Conservation (phyloP, 495 filamentous ascomycete species). For the Astrothelium macrocarpum region DNA sequence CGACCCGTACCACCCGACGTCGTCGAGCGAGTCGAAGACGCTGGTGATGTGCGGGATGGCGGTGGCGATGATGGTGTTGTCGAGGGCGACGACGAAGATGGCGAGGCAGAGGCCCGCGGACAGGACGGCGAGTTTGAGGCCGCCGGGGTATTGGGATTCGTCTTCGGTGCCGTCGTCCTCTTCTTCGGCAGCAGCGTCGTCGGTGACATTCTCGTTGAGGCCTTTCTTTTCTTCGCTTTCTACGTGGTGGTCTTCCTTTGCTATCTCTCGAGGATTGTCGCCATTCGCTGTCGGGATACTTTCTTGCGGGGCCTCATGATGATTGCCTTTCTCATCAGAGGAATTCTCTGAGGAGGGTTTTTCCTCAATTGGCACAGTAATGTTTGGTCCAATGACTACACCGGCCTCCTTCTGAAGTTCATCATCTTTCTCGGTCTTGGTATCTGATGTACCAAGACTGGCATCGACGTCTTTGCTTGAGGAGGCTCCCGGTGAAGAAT, state of each 20-base stretch:
- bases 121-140: slow-evolving; percentile 11
- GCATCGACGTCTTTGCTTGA: background rate
- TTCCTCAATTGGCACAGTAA: background rate
- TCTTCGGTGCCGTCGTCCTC: slow-evolving; percentile 7
- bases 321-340: background rate
- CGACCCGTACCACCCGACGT: slow-evolving; percentile 35
- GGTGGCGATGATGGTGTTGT: slow-evolving; percentile 31
- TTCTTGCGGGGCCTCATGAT: too few species aligned
- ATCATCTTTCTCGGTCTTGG: background rate
- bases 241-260: background rate
- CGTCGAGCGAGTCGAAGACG: slow-evolving; percentile 29
- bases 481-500: background rate
- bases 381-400: slow-evolving; percentile 2
- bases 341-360: too few species aligned
- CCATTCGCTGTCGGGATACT: too few species aligned
- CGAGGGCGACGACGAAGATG: slow-evolving; percentile 30
- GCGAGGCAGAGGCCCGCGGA: slow-evolving; percentile 15
- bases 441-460: background rate
- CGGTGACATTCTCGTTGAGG: background rate
- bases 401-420: background rate
- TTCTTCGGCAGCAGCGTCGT: background rate
- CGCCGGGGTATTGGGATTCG: slow-evolving; percentile 10
- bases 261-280: background rate
- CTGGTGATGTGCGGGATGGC: slow-evolving; percentile 31
- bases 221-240: background rate